Base-by-base conservation (phyloP, 805 yeast species). In the Grigorovia jiainica region DNA sequence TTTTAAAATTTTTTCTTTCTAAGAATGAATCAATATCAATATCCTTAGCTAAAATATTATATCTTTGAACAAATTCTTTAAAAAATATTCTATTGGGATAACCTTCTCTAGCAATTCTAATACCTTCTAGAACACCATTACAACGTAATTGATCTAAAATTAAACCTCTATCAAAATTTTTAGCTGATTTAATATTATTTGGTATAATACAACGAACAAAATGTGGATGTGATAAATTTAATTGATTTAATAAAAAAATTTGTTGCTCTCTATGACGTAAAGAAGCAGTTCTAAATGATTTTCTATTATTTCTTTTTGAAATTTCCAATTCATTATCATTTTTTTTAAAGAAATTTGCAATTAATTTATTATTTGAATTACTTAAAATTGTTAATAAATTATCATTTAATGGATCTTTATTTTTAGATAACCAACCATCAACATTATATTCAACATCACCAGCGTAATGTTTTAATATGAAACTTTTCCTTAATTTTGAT, bases 91-190 rank as follows among this genome's bases (percentile, higher is more conserved):
- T 75, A 61, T 92, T 92, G 5, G 99, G 99, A 61, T 82, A 92
- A 2, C 99, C 99, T 7, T 95, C 87, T 49, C 99, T 75, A 0
- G 97, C 95, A 45, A 92, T 92, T 61, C 98, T 74, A 24, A 92
- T 92, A 47, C 99, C 99, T 68, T 92, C 99, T 40, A 92, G 66
- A 13, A 92, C 99, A 73, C 99, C 99, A 57, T 92, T 92, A 57
- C 97, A 92, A 48, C 96, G 72, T 47, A 92, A 69, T 64, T 92
- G 99, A 40, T 84, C 90, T 36, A 92, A 66, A 7, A 92, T 95
- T 19, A 92, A 65, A 24, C 64, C 65, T 51, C 82, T 86, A 52
- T 86, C 87, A 53, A 92, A 83, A 31, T 69, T 66, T 34, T 75
- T 75, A 0, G 96, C 78, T 39, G 70, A 70, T 57, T 90, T 89